Percentiles rank a stretch among this genome's conserved stretches.
Evolutionary conservation across 352 stramenopile species (phyloP).

Genomic region (Pythium rishiriense): DNA sequence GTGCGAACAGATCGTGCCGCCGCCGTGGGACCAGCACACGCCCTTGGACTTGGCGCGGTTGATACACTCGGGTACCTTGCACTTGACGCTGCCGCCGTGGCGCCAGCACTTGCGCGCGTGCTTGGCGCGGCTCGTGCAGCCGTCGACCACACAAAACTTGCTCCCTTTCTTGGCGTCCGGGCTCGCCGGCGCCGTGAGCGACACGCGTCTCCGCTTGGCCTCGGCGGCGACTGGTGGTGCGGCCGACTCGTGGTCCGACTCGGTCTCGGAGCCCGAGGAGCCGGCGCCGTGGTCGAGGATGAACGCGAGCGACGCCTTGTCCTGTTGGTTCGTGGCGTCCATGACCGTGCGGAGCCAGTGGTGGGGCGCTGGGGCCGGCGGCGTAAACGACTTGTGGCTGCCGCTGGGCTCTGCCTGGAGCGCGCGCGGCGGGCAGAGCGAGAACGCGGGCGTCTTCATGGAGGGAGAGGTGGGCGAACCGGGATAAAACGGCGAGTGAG

Average conservation of each 20-base stretch:
- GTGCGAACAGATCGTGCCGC: constrained; percentile 51
- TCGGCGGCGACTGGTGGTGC: not conserved
- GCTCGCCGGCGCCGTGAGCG: constrained; percentile 4
- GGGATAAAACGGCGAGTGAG: not conserved
- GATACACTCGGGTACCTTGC: constrained; percentile 56
- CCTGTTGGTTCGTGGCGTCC: not conserved
- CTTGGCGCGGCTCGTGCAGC: constrained; percentile 59
- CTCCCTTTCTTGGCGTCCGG: constrained; percentile 44
- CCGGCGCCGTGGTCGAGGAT: constrained; percentile 6
- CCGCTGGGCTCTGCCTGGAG: not conserved
- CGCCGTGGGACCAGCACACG: constrained; percentile 65
- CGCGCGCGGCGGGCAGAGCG: constrained; percentile 9
- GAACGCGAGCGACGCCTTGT: constrained; percentile 25
- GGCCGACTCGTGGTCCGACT: constrained; percentile 19
- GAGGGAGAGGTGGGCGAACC: not conserved
- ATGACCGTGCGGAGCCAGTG: constrained; percentile 21
- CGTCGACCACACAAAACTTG: constrained; percentile 59
- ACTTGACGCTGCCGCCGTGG: constrained; percentile 58
- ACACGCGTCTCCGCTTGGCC: constrained; percentile 17
- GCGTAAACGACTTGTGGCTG: not conserved
- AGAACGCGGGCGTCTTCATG: constrained; percentile 21
- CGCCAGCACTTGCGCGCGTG: constrained; percentile 61
- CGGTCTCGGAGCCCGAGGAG: constrained; percentile 17
- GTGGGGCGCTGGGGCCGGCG: not conserved
- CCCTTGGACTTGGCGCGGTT: constrained; percentile 71